These are phyloP conservation scores for Venturia asperata DNA, from an alignment of 2,329 filamentous ascomycete species.

Conservation along the genomic window DNA sequence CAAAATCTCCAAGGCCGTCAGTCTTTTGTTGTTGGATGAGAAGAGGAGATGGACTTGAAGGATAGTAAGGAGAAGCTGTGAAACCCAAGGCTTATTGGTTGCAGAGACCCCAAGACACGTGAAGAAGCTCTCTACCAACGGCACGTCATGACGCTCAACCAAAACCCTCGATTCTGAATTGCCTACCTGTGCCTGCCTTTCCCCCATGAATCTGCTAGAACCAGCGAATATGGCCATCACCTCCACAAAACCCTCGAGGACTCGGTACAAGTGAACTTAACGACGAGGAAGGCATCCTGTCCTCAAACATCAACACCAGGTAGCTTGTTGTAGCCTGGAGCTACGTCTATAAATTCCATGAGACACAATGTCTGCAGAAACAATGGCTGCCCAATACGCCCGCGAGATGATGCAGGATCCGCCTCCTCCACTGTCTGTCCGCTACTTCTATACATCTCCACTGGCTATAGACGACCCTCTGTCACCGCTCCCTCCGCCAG, in stretches of 20 bases:
- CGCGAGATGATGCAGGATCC: constrained; percentile 24
- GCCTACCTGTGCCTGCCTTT: no score
- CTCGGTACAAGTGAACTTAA: neutral
- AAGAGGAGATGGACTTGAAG: no score
- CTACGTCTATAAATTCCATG: neutral
- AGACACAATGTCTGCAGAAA: constrained; percentile 1
- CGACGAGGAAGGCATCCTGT: neutral
- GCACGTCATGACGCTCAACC: constrained; percentile 9
- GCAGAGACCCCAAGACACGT: neutral
- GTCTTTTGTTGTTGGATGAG: no score
- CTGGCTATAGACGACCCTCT: constrained; percentile 83
- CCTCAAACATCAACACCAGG: neutral
- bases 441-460: constrained; percentile 76
- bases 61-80: no score
- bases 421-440: constrained; percentile 31
- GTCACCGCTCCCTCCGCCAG: constrained; percentile 54
- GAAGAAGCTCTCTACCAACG: neutral
- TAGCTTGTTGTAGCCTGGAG: neutral
- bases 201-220: neutral
- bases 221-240: neutral
- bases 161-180: neutral
- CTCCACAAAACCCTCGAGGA: neutral
- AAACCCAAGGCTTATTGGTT: neutral
- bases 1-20: neutral
- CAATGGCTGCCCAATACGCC: constrained; percentile 4